Evolutionary conservation across 371 early-diverging fungal genomes (phyloP).

Genomic region (Lichtheimia corymbifera): DNA sequence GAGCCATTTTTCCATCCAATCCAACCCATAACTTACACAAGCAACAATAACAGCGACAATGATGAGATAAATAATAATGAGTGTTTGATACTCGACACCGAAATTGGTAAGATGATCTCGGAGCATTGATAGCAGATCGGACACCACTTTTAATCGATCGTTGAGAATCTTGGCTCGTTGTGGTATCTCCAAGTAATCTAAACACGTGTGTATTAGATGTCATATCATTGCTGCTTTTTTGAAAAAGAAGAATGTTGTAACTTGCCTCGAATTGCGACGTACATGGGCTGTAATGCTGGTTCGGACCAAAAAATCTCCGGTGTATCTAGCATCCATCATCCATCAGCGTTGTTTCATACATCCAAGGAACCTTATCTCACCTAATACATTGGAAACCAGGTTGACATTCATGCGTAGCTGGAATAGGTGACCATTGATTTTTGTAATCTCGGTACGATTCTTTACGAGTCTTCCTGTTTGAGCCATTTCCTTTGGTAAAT

Average conservation of each 20-base stretch:
- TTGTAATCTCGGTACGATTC: constrained; percentile 71
- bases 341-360: neutral
- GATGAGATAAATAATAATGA: constrained; percentile 69
- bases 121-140: constrained; percentile 83
- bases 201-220: neutral
- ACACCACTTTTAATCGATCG: constrained; percentile 78
- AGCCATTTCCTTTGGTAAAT: constrained; percentile 53
- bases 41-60: constrained; percentile 63
- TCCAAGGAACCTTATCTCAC: constrained; percentile 13
- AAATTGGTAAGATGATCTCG: constrained; percentile 71
- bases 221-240: neutral
- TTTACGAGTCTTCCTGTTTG: constrained; percentile 50
- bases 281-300: constrained; percentile 55
- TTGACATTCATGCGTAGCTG: constrained; percentile 59
- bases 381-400: constrained; percentile 54
- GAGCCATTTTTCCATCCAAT: neutral
- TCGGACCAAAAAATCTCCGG: constrained; percentile 63
- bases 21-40: constrained; percentile 45
- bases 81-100: constrained; percentile 64
- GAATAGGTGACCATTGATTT: constrained; percentile 79
- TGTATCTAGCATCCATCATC: constrained; percentile 30
- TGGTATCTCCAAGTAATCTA: constrained; percentile 75
- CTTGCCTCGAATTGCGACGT: constrained; percentile 48
- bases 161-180: constrained; percentile 85
- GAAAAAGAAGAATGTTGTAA: neutral